Conservation (phyloP, 2,329 filamentous ascomycete genomes). For the Fusarium sp. region DNA sequence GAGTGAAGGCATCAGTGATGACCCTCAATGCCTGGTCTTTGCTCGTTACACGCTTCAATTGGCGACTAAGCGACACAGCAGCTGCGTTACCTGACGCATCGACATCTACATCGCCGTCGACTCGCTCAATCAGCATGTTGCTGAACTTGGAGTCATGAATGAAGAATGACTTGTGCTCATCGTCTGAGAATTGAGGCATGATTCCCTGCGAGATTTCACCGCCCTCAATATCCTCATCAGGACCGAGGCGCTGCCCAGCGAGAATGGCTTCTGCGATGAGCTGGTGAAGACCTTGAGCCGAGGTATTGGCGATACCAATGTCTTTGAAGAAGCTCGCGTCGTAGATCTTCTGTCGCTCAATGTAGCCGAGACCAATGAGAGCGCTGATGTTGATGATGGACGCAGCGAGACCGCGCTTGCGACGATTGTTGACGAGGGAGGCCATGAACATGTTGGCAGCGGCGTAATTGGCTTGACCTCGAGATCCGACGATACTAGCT, state of each 20-base stretch:
- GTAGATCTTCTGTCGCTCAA: conserved; percentile 3
- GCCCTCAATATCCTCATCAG: neutral
- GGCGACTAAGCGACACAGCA: neutral
- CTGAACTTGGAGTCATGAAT: conserved; percentile 13
- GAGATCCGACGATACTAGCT: conserved; percentile 47
- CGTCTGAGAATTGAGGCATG: neutral
- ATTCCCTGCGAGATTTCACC: conserved; percentile 4
- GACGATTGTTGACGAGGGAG: conserved; percentile 40
- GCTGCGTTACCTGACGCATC: neutral
- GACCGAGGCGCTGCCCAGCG: neutral
- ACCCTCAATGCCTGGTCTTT: neutral
- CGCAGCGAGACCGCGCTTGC: conserved; percentile 48
- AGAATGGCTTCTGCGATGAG: conserved; percentile 42
- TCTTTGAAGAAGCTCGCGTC: conserved; percentile 7
- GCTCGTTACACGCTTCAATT: neutral
- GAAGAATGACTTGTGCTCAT: conserved; percentile 10
- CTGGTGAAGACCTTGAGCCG: conserved; percentile 43
- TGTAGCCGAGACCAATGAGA: conserved; percentile 4
- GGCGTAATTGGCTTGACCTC: conserved; percentile 51
- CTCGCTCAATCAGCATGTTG: neutral
- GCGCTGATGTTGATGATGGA: conserved; percentile 51
- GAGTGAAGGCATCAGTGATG: neutral
- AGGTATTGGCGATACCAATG: conserved; percentile 28
- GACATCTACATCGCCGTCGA: neutral
- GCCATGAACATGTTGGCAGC: conserved; percentile 53